Base-by-base conservation (phyloP, 148 eudicot genomes). In the Selenicereus undatus region DNA sequence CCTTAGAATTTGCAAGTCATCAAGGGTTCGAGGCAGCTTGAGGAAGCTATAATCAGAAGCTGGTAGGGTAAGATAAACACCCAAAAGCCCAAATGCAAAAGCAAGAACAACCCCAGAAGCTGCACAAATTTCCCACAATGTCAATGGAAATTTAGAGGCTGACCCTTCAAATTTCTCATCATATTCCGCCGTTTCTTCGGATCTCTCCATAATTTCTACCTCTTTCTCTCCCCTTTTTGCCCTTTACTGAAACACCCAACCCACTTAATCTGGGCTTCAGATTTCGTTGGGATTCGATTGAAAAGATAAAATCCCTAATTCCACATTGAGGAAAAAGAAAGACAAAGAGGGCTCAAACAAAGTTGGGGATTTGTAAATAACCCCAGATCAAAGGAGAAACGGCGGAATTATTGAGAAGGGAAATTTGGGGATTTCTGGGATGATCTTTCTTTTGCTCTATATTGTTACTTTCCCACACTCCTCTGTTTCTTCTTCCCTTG, bases 21-120 rank as follows among this genome's bases (percentile, higher is more conserved):
- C 84, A 48, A 93, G 90, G 62, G 79, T 86, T 36, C 89, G 90
- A 68, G 99, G 99, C 64, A 95, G 89, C 89, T 95, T 95, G 75
- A 95, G 97, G 89, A 95, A 95, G 86, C 95, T 91, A 86, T 95
- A 95, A 90, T 95, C 99, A 66, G 98, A 93, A 66, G 88, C 91
- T 10, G 99, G 99, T 93, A 95, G 79, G 69, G 99, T 95, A 1
- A 92, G 81, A 79, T 93, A 95, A 79, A 95, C 92, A 72, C 90
- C 88, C 45, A 85, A 56, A 77, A 95, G 91, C 81, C 95, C 93
- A 1, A 89, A 71, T n/a, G 72, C 91, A 82, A 89, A 95, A 11
- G 86, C 87, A 84, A 87, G 74, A 16, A 92, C 91, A 76, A 95
- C 88, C 78, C 89, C 89, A 82, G 71, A 83, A 35, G 97, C 97